Percentiles rank a stretch among this genome's conserved stretches.
Conservation (phyloP, 441 rosid genomes). For the Flueggea neowawraea region DNA sequence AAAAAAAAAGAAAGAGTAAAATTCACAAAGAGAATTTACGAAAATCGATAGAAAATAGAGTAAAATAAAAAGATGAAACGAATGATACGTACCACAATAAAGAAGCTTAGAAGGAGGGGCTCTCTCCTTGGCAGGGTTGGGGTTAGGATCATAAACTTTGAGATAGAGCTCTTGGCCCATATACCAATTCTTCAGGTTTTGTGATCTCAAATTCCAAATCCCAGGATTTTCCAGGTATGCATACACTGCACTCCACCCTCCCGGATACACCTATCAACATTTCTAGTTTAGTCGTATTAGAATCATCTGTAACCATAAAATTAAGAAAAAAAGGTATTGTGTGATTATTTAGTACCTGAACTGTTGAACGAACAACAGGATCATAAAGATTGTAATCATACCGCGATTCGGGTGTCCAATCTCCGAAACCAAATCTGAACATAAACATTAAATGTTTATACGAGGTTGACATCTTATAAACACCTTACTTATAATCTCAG, state of each 20-base stretch:
- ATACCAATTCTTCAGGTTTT: slow-evolving; percentile 61
- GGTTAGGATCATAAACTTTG: slow-evolving; percentile 59
- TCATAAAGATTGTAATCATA: slow-evolving; percentile 40
- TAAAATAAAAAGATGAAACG: no score
- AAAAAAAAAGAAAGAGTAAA: neutral
- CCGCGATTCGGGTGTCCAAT: slow-evolving; percentile 46
- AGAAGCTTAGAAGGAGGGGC: slow-evolving; percentile 58
- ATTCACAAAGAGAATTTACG: neutral
- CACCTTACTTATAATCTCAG: no score
- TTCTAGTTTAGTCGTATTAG: slow-evolving; percentile 6
- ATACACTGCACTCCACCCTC: slow-evolving; percentile 60
- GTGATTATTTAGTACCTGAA: slow-evolving; percentile 26
- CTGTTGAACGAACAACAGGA: slow-evolving; percentile 65
- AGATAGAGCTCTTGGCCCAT: slow-evolving; percentile 72
- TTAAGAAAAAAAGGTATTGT: no score
- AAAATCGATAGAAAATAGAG: no score
- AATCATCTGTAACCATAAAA: no score
- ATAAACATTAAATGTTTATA: no score
- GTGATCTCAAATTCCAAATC: slow-evolving; percentile 84
- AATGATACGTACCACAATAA: slow-evolving; percentile 30
- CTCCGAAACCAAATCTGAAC: slow-evolving; percentile 37
- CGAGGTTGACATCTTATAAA: no score
- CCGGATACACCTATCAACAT: slow-evolving; percentile 47
- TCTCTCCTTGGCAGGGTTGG: slow-evolving; percentile 56
- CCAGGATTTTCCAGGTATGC: slow-evolving; percentile 72